Base-by-base conservation (phyloP, 371 early-diverging fungal genomes). In the Rhizopus sp. region DNA sequence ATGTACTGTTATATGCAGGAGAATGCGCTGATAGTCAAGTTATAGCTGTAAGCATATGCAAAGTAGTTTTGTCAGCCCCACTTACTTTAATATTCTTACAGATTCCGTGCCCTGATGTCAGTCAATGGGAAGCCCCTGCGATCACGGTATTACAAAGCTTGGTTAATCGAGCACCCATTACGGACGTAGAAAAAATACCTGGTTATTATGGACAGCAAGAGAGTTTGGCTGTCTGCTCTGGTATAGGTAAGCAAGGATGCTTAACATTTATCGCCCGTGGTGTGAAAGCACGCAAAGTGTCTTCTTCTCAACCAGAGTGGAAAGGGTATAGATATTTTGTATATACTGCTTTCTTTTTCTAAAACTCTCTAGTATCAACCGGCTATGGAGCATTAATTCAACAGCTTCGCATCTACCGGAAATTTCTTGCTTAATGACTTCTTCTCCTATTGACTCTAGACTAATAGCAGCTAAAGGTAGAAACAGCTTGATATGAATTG, bases 11-110 rank as follows among this genome's bases (percentile, higher is more conserved):
- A 0, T 70, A 66, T 56, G 57, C 69, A 7, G 77, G 78, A 4
- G 78, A 77, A 53, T 59, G 72, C 16, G 68, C 75, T 4, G 67
- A 77, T 37, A 68, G 69, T 48, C 69, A 72, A 50, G 60, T 74
- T 0, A 47, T 74, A 33, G 69, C 68, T 4, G 72, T 77, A 72
- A 60, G 55, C 47, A 35, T 10, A 46, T 29, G 9, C 9, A 46
- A 23, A 29, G 15, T 7, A 46, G 15, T n/a, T n/a, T 42, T 42
- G 10, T 42, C n/a, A 6, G n/a, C 5, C 6, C 5, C 13, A 37
- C 13, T 37, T 37, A 5, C 10, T 37, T 7, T 7, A 41, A 41
- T 3, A 3, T 41, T 37, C 7, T 8, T 34, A 15, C 23, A 52
- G 41, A 32, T 41, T 42, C 44, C 16, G 30, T 31, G n/a, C 7